Evolutionary conservation across 2,329 filamentous ascomycete genomes (phyloP).

Genomic region (Incumbomyces lentus): DNA sequence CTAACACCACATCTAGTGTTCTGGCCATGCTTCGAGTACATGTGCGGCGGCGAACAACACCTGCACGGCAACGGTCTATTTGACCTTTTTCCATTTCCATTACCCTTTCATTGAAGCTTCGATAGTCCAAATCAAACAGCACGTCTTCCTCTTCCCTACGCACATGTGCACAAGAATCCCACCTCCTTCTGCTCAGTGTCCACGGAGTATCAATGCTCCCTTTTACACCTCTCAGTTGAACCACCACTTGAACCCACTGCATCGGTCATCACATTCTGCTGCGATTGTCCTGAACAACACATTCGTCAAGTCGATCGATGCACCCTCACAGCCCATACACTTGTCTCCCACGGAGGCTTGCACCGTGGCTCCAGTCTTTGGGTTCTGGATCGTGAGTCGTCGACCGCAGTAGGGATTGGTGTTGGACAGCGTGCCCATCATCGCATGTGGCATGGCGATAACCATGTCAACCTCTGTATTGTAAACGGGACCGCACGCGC

Average conservation of each 20-base stretch:
- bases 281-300: slow-evolving; percentile 29
- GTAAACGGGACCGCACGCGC: slow-evolving; percentile 57
- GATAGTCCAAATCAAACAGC: too few relatives aligned
- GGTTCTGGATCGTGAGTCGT: slow-evolving; percentile 52
- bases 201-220: too few relatives aligned
- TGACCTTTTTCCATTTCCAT: too few relatives aligned
- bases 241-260: slow-evolving; percentile 33
- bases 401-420: slow-evolving; percentile 61
- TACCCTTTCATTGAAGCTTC: too few relatives aligned
- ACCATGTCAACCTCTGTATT: slow-evolving; percentile 47
- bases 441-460: slow-evolving; percentile 54
- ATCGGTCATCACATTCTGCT: slow-evolving; percentile 30
- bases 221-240: slow-evolving; percentile 21
- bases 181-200: too few relatives aligned
- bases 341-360: slow-evolving; percentile 59
- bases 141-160: too few relatives aligned
- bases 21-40: too few relatives aligned
- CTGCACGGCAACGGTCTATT: too few relatives aligned
- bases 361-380: slow-evolving; percentile 41
- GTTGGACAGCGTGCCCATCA: slow-evolving; percentile 58
- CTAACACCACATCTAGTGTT: too few relatives aligned
- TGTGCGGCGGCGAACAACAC: too few relatives aligned
- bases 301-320: slow-evolving; percentile 23
- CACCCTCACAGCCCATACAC: slow-evolving; percentile 56
- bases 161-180: too few relatives aligned